phyloP scores from a whole-genome alignment of 441 rosid genomes.

The Pelargonium cotyledonis region DNA sequence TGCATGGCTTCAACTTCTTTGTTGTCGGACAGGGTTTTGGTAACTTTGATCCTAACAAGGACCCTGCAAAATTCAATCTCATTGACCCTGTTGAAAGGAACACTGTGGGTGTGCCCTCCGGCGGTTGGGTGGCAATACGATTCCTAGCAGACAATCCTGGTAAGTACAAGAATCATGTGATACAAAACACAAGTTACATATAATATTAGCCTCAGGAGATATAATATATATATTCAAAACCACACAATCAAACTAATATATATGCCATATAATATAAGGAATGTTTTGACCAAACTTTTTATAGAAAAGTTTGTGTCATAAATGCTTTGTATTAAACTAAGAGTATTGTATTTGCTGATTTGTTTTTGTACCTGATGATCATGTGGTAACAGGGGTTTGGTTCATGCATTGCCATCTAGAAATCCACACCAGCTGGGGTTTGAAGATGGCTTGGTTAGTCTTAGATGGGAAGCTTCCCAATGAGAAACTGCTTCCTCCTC shows the following conservation, averaged over 20 bases:
- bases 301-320: neutral
- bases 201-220: no score
- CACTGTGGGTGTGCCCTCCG: slow-evolving; percentile 58
- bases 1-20: slow-evolving; percentile 46
- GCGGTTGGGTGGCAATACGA: slow-evolving; percentile 64
- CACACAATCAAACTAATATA: no score
- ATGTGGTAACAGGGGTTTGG: slow-evolving; percentile 3
- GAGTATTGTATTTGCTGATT: neutral
- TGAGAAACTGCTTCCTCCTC: slow-evolving; percentile 7
- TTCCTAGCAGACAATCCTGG: slow-evolving; percentile 67
- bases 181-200: neutral
- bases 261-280: no score
- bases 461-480: slow-evolving; percentile 33
- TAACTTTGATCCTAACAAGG: slow-evolving; percentile 45
- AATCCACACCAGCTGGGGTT: slow-evolving; percentile 54
- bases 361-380: neutral
- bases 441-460: slow-evolving; percentile 51
- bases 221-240: no score
- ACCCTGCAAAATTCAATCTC: slow-evolving; percentile 47
- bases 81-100: slow-evolving; percentile 58
- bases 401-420: slow-evolving; percentile 42
- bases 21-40: slow-evolving; percentile 54
- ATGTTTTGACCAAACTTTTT: neutral
- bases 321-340: neutral
- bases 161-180: slow-evolving; percentile 13